phyloP scores from a whole-genome alignment of 1,284 basidiomycete species.

The Sporisorium iseilematis-ciliati region DNA sequence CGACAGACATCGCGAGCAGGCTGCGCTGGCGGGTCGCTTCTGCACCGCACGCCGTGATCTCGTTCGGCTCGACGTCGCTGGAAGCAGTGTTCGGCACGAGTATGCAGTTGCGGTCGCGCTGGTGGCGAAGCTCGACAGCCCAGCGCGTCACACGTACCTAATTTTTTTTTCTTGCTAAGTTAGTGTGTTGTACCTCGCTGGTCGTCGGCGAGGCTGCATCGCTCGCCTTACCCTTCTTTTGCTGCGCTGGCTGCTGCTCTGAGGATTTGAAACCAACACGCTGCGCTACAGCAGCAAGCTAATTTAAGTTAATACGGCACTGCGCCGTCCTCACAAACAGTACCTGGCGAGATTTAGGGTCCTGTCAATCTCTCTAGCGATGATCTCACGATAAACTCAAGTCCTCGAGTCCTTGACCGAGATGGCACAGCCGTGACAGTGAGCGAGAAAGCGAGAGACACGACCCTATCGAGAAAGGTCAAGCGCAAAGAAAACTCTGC shows the following conservation, averaged over 20 bases:
- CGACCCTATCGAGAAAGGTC: background rate
- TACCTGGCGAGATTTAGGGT: background rate
- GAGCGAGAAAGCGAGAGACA: too few species aligned
- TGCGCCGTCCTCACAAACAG: background rate
- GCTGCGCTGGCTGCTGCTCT: background rate
- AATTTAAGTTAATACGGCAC: background rate
- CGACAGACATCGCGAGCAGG: background rate
- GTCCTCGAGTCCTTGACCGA: background rate
- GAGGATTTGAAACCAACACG: constrained; percentile 2
- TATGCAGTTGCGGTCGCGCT: background rate
- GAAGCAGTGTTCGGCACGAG: constrained; percentile 2
- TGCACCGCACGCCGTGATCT: constrained; percentile 1
- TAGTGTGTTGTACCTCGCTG: constrained; percentile 1
- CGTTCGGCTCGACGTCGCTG: background rate
- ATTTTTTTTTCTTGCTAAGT: background rate
- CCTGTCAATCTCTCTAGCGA: background rate
- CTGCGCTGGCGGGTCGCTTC: constrained; percentile 9
- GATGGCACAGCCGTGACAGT: too few species aligned
- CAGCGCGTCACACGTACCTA: background rate
- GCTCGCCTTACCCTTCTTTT: constrained; percentile 5
- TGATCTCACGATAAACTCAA: too few species aligned
- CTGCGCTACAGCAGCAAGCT: background rate
- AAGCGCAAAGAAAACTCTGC: background rate
- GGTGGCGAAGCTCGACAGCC: constrained; percentile 1
- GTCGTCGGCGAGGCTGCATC: background rate